phyloP scores from a whole-genome alignment of 2,329 filamentous ascomycete genomes.

The Aureobasidium sp. region DNA sequence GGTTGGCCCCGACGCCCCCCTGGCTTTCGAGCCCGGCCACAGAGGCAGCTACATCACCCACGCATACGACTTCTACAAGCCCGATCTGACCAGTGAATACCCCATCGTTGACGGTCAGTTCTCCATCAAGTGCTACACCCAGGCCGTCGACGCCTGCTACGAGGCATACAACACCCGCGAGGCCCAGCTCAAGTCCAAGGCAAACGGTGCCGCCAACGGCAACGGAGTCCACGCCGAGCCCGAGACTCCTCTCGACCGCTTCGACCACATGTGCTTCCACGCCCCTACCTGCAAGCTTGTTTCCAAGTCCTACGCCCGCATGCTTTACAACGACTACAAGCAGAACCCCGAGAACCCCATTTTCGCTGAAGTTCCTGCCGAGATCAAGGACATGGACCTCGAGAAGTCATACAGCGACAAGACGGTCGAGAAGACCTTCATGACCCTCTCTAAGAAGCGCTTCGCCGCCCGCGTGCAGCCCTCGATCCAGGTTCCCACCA shows the following conservation, averaged over 20 bases:
- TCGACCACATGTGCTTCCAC: slow-evolving; percentile 51
- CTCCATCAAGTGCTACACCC: slow-evolving; percentile 47
- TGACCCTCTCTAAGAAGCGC: slow-evolving; percentile 46
- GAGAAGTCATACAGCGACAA: slow-evolving; percentile 44
- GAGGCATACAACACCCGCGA: slow-evolving; percentile 47
- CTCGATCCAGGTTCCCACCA: slow-evolving; percentile 43
- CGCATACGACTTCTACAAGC: slow-evolving; percentile 51
- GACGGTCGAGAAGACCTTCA: slow-evolving; percentile 48
- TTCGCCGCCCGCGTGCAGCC: slow-evolving; percentile 45
- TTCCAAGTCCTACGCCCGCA: slow-evolving; percentile 47
- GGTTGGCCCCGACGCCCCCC: slow-evolving; percentile 44
- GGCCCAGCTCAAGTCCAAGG: slow-evolving; percentile 38
- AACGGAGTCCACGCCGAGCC: slow-evolving; percentile 35
- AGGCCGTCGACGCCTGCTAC: slow-evolving; percentile 48
- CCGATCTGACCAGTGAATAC: slow-evolving; percentile 48
- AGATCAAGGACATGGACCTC: slow-evolving; percentile 41
- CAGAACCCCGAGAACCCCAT: slow-evolving; percentile 40
- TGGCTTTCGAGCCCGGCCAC: slow-evolving; percentile 44
- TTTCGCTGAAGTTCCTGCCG: slow-evolving; percentile 44
- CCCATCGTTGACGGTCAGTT: slow-evolving; percentile 48
- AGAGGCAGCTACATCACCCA: slow-evolving; percentile 46
- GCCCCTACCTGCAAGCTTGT: slow-evolving; percentile 49
- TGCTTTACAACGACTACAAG: slow-evolving; percentile 48
- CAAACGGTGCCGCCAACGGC: slow-evolving; percentile 35
- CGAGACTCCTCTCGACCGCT: slow-evolving; percentile 45